Evolutionary conservation across 2,329 filamentous ascomycete genomes (phyloP).

Genomic region (Cryphonectria japonica): DNA sequence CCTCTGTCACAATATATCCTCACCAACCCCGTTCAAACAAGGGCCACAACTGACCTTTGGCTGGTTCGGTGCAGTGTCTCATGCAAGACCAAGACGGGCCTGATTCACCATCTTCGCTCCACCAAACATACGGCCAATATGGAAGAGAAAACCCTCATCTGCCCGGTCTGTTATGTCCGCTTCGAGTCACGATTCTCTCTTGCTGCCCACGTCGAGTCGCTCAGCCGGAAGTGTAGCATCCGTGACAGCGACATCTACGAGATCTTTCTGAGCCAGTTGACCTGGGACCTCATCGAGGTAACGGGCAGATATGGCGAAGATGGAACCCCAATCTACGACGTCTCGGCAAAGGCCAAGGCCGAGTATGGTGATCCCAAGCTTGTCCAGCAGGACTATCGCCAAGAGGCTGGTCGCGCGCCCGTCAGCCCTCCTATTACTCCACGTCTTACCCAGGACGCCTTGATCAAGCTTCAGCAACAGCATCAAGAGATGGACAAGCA

Average conservation of each 20-base stretch:
- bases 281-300: slow-evolving; percentile 43
- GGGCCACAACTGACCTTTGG: slow-evolving; percentile 24
- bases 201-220: slow-evolving; percentile 53
- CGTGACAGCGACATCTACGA: slow-evolving; percentile 46
- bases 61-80: slow-evolving; percentile 41
- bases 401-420: no score
- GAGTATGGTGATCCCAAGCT: slow-evolving; percentile 32
- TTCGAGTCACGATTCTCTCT: slow-evolving; percentile 50
- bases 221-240: slow-evolving; percentile 46
- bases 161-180: slow-evolving; percentile 48
- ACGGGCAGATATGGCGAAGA: slow-evolving; percentile 39
- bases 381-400: slow-evolving; percentile 14
- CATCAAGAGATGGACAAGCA: neutral
- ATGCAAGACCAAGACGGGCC: slow-evolving; percentile 39
- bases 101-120: slow-evolving; percentile 51
- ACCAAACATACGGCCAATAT: slow-evolving; percentile 41
- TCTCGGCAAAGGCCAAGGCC: slow-evolving; percentile 27
- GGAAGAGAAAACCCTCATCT: slow-evolving; percentile 40
- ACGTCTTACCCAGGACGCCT: slow-evolving; percentile 12
- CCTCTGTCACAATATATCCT: neutral
- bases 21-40: neutral
- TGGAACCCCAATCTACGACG: slow-evolving; percentile 40
- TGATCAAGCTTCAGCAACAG: slow-evolving; percentile 4
- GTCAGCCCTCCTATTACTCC: neutral
- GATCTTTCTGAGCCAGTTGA: slow-evolving; percentile 44